Base-by-base conservation (phyloP, 1,284 basidiomycete genomes). In the Papiliotrema fonsecae region DNA sequence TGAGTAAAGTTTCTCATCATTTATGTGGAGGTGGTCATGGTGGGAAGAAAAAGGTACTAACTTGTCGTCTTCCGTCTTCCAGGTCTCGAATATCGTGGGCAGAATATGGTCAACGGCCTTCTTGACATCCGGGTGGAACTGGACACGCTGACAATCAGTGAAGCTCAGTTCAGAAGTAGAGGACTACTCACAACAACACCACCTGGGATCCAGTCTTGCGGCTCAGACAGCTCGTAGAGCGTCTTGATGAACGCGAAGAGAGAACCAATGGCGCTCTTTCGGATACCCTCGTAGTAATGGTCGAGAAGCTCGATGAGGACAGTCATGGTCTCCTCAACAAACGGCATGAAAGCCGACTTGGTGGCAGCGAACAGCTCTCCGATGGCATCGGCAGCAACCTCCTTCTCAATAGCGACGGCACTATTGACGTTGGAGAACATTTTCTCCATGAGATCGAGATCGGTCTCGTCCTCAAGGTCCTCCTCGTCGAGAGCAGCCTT, bases 231-330 rank as follows among this genome's bases (percentile, higher is more conserved):
- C 46, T 92, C 88, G 73, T 97, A 90, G 78, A 94, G 91, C 1
- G 88, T 91, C 72, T 88, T 82, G 61, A 97, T 82, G 70, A 91
- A 88, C 64, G 90, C 85, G 65, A 98, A 82, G 40, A 98, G 79
- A 16, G 90, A 87, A 38, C 91, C 86, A 6, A 88, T 84, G 36
- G 92, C 87, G 42, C 88, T 85, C 80, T 98, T 98, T 64, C 96
- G 82, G 75, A 98, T 97, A 30, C 94, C 96, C 73, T 98, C 93
- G 75, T 97, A 97, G 77, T 96, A 98, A 75, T 97, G 92, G 25
- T 84, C 77, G 30, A 97, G 79, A 45, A 96, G 79, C n/a, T 78
- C 77, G 58, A 89, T 79, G 41, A 98, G 82, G 65, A 92, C 87
- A 51, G 89, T 78, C 44, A 88, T 83, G 62, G 82, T 86, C 58